phyloP scores from a whole-genome alignment of 768 basidiomycete genomes.

The Omphalotus guepiniiformis region DNA sequence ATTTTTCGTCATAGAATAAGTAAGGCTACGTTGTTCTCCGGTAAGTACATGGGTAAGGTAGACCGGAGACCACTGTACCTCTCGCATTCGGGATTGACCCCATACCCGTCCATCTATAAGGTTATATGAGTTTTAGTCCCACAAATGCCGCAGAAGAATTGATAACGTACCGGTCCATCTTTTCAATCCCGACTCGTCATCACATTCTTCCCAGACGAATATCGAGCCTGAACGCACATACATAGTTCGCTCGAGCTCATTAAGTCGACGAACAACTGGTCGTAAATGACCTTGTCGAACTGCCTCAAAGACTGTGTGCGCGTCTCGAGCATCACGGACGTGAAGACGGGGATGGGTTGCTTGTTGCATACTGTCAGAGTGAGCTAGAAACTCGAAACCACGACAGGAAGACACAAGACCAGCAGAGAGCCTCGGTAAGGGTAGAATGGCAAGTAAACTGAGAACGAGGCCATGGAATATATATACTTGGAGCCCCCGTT shows the following conservation, averaged over 20 bases:
- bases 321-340: slow-evolving; percentile 61
- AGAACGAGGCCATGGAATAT: not conserved
- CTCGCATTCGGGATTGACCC: slow-evolving; percentile 66
- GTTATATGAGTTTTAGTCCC: not conserved
- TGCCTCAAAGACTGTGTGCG: slow-evolving; percentile 63
- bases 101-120: slow-evolving; percentile 56
- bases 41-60: not conserved
- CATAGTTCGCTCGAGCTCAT: slow-evolving; percentile 53
- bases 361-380: slow-evolving; percentile 60
- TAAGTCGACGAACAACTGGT: slow-evolving; percentile 51
- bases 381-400: no score
- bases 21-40: slow-evolving; percentile 42
- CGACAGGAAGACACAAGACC: no score
- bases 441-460: no score
- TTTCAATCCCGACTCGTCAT: slow-evolving; percentile 61
- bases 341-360: slow-evolving; percentile 64
- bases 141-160: not conserved
- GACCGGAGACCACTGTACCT: slow-evolving; percentile 29
- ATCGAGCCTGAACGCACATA: slow-evolving; percentile 58
- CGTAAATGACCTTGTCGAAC: slow-evolving; percentile 46
- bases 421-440: no score
- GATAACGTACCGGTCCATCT: slow-evolving; percentile 55
- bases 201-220: slow-evolving; percentile 69
- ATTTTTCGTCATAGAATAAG: slow-evolving; percentile 64
- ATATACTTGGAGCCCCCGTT: slow-evolving; percentile 5